A percentile compares a stretch with the other conserved stretches of the same genome.
Conservation (phyloP, 257 asterid genomes). For the Fraxinus americana region DNA sequence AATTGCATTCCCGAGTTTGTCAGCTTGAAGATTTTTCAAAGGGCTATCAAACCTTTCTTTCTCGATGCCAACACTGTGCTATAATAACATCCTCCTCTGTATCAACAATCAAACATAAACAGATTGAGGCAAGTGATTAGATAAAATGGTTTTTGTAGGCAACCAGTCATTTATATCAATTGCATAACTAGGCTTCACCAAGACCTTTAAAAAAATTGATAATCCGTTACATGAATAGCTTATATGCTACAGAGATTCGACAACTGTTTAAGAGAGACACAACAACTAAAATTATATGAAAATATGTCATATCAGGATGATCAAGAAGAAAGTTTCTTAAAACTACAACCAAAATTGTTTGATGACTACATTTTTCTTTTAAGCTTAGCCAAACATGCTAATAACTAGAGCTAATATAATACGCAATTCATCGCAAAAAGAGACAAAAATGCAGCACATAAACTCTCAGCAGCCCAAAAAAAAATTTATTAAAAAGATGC, state of each 20-base stretch:
- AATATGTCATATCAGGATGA: background rate
- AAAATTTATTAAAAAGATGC: no score
- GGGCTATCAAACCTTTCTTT: conserved; percentile 21
- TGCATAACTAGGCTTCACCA: no score
- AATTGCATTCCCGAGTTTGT: conserved; percentile 23
- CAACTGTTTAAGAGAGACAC: background rate
- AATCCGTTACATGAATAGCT: no score
- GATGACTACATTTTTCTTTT: no score
- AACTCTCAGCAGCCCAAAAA: background rate
- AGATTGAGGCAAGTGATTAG: background rate
- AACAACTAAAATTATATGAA: no score
- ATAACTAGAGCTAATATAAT: background rate
- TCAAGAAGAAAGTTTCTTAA: background rate
- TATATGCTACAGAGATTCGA: background rate
- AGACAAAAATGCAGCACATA: background rate
- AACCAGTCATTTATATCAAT: background rate
- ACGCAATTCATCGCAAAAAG: background rate
- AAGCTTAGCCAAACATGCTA: no score
- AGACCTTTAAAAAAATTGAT: no score
- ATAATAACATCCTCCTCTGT: conserved; percentile 63
- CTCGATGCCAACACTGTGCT: conserved; percentile 31
- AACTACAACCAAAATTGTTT: background rate
- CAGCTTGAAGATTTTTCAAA: background rate
- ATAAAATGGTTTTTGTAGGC: background rate
- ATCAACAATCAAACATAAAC: conserved; percentile 26